Percentiles rank a stretch among this genome's conserved stretches.
Conservation (phyloP, 306 rosid genomes). For the Carpinus fangiana region DNA sequence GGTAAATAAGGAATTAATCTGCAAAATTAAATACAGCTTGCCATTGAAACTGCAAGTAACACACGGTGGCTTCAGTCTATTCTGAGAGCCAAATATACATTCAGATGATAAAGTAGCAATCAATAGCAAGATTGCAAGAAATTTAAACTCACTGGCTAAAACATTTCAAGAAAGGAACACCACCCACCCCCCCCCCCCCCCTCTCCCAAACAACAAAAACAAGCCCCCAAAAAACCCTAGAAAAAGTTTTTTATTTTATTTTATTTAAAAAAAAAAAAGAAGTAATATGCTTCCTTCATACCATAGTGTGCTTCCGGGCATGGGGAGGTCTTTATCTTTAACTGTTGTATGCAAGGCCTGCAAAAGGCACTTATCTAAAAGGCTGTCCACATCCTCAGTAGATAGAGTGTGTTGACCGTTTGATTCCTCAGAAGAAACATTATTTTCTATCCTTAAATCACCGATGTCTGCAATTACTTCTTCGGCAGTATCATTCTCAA, state of each 20-base stretch:
- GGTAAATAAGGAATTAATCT: neutral
- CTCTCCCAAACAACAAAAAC: too few relatives aligned
- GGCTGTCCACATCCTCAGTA: constrained; percentile 65
- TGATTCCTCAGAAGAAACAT: constrained; percentile 37
- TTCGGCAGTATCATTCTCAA: constrained; percentile 29
- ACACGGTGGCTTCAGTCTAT: too few relatives aligned
- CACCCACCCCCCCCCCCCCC: too few relatives aligned
- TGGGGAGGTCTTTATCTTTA: constrained; percentile 83
- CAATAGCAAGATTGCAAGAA: neutral
- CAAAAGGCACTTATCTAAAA: constrained; percentile 88
- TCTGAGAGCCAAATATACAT: neutral
- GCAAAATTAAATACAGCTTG: neutral
- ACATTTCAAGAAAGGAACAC: neutral
- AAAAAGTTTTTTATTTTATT: too few relatives aligned
- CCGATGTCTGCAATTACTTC: constrained; percentile 46
- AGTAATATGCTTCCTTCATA: constrained; percentile 31
- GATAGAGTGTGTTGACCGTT: constrained; percentile 60
- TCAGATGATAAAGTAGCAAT: neutral
- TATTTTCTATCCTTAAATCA: constrained; percentile 61
- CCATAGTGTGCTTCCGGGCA: constrained; percentile 98
- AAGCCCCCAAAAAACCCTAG: too few relatives aligned
- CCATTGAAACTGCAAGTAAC: too few relatives aligned
- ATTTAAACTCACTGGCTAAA: neutral
- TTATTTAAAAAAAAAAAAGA: neutral
- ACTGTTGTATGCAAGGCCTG: constrained; percentile 88